A percentile compares a stretch with the other conserved stretches of the same genome.
phyloP scores from a whole-genome alignment of 768 basidiomycete genomes.

The Rhizopogon vesiculosus region DNA sequence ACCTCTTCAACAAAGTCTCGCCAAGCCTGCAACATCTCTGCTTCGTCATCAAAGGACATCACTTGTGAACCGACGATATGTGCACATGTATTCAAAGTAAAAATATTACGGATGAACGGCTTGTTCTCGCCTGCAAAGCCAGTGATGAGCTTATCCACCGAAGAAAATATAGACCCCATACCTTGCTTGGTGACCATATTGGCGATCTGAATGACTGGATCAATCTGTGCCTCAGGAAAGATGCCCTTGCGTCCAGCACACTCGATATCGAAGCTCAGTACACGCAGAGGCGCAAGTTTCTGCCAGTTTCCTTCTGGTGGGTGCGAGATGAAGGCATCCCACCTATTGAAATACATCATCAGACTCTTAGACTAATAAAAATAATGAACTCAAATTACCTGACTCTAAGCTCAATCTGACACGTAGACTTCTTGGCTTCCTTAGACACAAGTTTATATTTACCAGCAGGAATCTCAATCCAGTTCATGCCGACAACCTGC shows the following conservation, averaged over 20 bases:
- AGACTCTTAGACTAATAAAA: constrained; percentile 1
- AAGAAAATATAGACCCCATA: constrained; percentile 23
- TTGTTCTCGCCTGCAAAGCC: constrained; percentile 67
- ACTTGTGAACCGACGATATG: constrained; percentile 99
- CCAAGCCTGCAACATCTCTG: constrained; percentile 76
- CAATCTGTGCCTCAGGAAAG: constrained; percentile 85
- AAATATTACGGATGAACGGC: constrained; percentile 95
- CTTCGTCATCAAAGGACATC: constrained; percentile 73
- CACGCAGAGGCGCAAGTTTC: constrained; percentile 86
- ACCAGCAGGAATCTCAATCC: constrained; percentile 89
- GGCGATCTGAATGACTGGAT: constrained; percentile 98
- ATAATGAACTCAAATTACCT: constrained; percentile 40
- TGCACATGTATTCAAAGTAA: constrained; percentile 91
- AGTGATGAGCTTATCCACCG: background rate
- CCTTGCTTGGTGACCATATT: constrained; percentile 99
- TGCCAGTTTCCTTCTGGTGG: constrained; percentile 91
- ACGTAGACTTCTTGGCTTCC: constrained; percentile 64
- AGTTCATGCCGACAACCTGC: constrained; percentile 97
- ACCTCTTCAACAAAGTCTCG: constrained; percentile 82
- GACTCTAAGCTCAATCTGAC: constrained; percentile 84
- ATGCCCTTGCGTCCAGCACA: constrained; percentile 97
- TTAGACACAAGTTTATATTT: constrained; percentile 64
- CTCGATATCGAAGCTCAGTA: constrained; percentile 98
- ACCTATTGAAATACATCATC: constrained; percentile 40
- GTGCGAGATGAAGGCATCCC: constrained; percentile 84